Evolutionary conservation across 805 yeast genomes (phyloP).

Genomic region (Saturnispora zaruensis): DNA sequence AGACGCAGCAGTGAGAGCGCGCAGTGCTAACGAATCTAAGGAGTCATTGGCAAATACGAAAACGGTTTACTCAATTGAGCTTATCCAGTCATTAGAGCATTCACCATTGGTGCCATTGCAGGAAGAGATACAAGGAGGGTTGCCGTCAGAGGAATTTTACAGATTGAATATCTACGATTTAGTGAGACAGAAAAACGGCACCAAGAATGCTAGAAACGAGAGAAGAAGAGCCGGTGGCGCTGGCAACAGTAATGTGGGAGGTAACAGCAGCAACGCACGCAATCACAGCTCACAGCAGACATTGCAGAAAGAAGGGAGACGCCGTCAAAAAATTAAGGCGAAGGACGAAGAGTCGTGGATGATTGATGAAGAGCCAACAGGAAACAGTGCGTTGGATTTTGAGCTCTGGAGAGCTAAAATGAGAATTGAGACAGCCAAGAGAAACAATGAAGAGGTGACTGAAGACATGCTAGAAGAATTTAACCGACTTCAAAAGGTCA

Average conservation of each 20-base stretch:
- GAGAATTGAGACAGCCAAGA: slow-evolving; percentile 41
- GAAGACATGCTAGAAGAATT: slow-evolving; percentile 12
- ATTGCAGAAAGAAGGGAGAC: slow-evolving; percentile 8
- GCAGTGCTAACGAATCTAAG: slow-evolving; percentile 14
- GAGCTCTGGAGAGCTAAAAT: slow-evolving; percentile 50
- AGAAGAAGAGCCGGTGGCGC: slow-evolving; percentile 3
- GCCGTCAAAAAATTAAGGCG: slow-evolving; percentile 17
- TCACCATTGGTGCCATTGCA: slow-evolving; percentile 11
- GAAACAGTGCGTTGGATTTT: slow-evolving; percentile 48
- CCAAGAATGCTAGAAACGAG: neutral
- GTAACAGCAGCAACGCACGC: slow-evolving; percentile 15
- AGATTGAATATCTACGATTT: slow-evolving; percentile 24
- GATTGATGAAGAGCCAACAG: slow-evolving; percentile 32
- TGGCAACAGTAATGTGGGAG: slow-evolving; percentile 5
- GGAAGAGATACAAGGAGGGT: slow-evolving; percentile 20
- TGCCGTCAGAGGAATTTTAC: slow-evolving; percentile 46
- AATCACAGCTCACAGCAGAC: slow-evolving; percentile 1
- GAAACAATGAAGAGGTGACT: slow-evolving; percentile 35
- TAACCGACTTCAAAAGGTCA: neutral
- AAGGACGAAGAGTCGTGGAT: slow-evolving; percentile 24
- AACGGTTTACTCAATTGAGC: slow-evolving; percentile 1
- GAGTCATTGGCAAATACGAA: neutral
- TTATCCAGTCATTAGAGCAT: slow-evolving; percentile 2
- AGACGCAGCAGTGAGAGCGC: slow-evolving; percentile 29
- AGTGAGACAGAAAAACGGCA: neutral